phyloP scores from a whole-genome alignment of 192 early-diverging fungal genomes.

The Anaeromyces robustus region DNA sequence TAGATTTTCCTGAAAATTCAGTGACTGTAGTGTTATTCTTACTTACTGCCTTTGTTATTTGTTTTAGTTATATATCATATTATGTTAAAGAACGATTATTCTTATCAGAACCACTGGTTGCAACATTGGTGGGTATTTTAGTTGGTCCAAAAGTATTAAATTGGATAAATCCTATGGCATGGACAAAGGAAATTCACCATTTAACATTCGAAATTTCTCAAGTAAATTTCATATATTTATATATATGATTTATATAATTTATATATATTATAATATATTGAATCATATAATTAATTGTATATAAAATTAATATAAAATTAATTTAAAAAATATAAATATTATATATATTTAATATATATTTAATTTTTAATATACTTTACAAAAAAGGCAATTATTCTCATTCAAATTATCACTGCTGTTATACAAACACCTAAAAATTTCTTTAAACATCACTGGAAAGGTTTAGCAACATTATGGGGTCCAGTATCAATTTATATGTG shows the following conservation, averaged over 20 bases:
- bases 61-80: slow-evolving; percentile 2
- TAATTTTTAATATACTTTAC: not conserved
- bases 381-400: slow-evolving; percentile 53
- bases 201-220: not conserved
- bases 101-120: slow-evolving; percentile 30
- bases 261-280: too few species aligned
- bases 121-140: slow-evolving; percentile 70
- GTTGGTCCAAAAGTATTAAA: slow-evolving; percentile 27
- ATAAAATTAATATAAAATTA: too few species aligned
- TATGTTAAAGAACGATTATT: slow-evolving; percentile 4
- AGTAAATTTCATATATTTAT: too few species aligned
- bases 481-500: slow-evolving; percentile 76
- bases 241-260: too few species aligned
- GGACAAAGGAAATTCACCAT: slow-evolving; percentile 50
- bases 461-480: slow-evolving; percentile 50
- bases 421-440: slow-evolving; percentile 63
- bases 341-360: not conserved
- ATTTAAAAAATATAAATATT: not conserved
- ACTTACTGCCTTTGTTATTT: slow-evolving; percentile 2
- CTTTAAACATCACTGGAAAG: slow-evolving; percentile 41
- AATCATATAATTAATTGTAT: too few species aligned
- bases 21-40: not conserved
- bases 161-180: slow-evolving; percentile 29
- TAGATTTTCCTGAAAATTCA: not conserved
- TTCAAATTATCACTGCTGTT: slow-evolving; percentile 80